Evolutionary conservation across 2,329 filamentous ascomycete species (phyloP), one percentile per base, ranked within the genome.

Genomic region (Hypoxylon sp.): DNA sequence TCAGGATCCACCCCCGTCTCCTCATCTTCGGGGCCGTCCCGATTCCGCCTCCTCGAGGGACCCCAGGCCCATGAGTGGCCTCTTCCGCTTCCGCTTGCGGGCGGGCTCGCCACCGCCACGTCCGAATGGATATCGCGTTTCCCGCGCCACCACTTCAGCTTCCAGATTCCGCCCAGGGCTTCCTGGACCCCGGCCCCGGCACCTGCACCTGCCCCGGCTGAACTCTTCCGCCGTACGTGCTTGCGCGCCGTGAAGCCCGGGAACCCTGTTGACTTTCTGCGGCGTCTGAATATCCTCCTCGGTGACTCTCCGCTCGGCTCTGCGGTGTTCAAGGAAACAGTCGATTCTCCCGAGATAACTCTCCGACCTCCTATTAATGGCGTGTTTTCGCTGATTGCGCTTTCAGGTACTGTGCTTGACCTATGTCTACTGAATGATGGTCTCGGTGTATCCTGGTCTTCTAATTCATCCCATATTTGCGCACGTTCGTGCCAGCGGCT

Each of bases 381-480:
- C 1, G 81, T 79, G 5, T 78, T 79, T 55, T 85, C 83, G 35
- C 73, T 77, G 17, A 78, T 75, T 1, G 75, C 78, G 0, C 59
- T 71, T 14, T 60, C 59, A 6, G 86, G 84, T 37, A 88, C 66
- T 2, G 86, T 87, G 59, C 80, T 84, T 10, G 86, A 86, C 13
- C 86, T 83, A 24, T 80, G 77, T 50, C 84, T 81, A 46, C 75
- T 78, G 3, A 78, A 72, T 0, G 81, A 78, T 57, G 82, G 81
- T 63, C 78, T 81, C 31, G 81, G 78, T 19, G 81, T 80, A 55
- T 88, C 86, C 44, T 91, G 89, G 74, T 97, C 94, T 76, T 96
- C 91, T 13, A 97, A 85, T 78, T 97, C 94, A 62, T 90, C 92
- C 94, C 94, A 97, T 33, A 97, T 96, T 74, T 96, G 92, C 37